Conservation (phyloP, 78 protist genomes). For the Trichosphaerium sp. region DNA sequence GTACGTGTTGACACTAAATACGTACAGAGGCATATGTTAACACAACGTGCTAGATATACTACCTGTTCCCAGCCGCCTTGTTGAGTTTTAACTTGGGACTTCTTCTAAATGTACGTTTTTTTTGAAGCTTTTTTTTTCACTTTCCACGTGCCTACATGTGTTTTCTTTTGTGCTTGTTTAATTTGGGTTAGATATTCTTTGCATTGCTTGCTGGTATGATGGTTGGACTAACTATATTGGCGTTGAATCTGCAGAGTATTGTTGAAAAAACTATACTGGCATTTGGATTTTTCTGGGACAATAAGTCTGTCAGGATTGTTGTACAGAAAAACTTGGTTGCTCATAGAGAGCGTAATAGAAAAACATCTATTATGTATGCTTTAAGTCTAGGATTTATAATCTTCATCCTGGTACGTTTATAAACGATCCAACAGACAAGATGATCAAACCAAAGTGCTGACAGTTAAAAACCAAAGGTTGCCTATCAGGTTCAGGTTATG, state of each 20-base stretch:
- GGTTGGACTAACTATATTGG: slow-evolving; percentile 53
- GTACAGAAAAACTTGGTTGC: slow-evolving; percentile 75
- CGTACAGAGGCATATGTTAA: too few relatives aligned
- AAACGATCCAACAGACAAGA: too few relatives aligned
- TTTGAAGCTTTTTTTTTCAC: too few relatives aligned
- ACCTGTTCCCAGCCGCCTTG: slow-evolving; percentile 70
- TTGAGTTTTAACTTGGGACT: slow-evolving; percentile 59
- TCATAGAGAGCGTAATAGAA: slow-evolving; percentile 82
- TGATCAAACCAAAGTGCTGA: too few relatives aligned
- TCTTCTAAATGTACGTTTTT: slow-evolving; percentile 58
- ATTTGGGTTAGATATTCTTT: too few relatives aligned
- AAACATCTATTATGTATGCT: slow-evolving; percentile 84
- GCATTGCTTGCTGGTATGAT: slow-evolving; percentile 65
- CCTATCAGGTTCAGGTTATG: too few relatives aligned
- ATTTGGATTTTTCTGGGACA: slow-evolving; percentile 65
- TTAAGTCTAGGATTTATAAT: too few relatives aligned
- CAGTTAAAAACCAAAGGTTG: too few relatives aligned
- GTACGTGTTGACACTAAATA: not conserved
- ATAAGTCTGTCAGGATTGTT: slow-evolving; percentile 27
- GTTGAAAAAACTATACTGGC: slow-evolving; percentile 28
- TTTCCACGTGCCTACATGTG: too few relatives aligned
- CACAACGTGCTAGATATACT: too few relatives aligned
- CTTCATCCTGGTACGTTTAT: too few relatives aligned
- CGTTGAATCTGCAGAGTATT: slow-evolving; percentile 57
- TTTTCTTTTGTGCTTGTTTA: too few relatives aligned